Conservation (phyloP, 2,329 filamentous ascomycete species). For the Leptographium wingfieldii region DNA sequence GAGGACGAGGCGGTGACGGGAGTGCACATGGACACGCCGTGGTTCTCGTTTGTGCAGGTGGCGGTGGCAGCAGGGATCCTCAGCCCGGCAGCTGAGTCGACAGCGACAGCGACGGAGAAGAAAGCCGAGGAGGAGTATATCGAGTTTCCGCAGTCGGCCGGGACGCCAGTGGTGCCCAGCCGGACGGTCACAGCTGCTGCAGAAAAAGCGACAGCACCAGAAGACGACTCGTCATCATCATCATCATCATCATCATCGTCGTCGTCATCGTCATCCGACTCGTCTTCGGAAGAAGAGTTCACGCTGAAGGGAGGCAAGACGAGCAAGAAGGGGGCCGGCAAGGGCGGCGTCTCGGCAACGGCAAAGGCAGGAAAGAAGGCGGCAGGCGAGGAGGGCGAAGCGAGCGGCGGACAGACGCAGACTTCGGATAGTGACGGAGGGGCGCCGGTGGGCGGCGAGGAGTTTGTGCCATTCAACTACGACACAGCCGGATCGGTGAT, state of each 20-base stretch:
- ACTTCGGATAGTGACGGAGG: conserved; percentile 21
- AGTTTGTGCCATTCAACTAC: conserved; percentile 24
- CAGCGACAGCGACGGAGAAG: neutral
- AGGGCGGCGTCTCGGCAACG: conserved; percentile 1
- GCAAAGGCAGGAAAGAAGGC: neutral
- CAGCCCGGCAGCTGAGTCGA: neutral
- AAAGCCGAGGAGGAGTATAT: conserved; percentile 7
- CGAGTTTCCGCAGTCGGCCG: conserved; percentile 3
- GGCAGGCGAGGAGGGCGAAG: conserved; percentile 4
- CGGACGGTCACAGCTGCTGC: neutral
- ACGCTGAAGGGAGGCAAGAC: conserved; percentile 10
- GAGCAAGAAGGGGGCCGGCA: conserved; percentile 9
- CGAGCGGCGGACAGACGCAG: conserved; percentile 12
- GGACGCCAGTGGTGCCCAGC: neutral
- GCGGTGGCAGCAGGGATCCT: conserved; percentile 4
- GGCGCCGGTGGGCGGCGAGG: conserved; percentile 24
- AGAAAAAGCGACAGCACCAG: neutral
- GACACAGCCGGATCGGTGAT: conserved; percentile 22
- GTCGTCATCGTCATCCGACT: conserved; percentile 9
- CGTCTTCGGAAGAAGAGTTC: conserved; percentile 12
- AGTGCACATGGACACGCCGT: conserved; percentile 8
- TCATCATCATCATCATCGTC: neutral
- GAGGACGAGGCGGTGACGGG: neutral
- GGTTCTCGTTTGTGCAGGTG: conserved; percentile 11
- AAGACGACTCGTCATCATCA: neutral